Evolutionary conservation across 2,329 filamentous ascomycete genomes (phyloP), one percentile per base, ranked within the genome.

Genomic region (Fusarium haematococcum): DNA sequence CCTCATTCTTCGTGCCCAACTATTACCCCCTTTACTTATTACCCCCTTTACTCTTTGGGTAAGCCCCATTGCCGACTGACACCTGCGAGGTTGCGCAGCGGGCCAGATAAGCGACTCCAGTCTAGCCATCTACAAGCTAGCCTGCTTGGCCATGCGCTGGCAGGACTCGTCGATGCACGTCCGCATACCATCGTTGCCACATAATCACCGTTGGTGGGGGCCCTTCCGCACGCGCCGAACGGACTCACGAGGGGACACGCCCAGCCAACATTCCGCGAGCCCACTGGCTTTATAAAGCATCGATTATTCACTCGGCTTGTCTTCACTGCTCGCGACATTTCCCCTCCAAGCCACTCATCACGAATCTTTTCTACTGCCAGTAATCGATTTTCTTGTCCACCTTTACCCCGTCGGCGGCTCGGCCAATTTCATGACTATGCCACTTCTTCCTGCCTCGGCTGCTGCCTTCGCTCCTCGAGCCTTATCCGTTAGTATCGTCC

Each of bases 391-490:
- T 5, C 18, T 39, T 10, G 37, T 39, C 37, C 37, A 39, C 37
- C 37, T 39, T 39, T 18, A 8, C 2, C 18, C 37, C 37, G 37
- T 39, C 37, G 8, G 16, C 18, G 18, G 37, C 37, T 39, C 7
- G 16, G 37, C 5, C 7, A n/a, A 39, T 39, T 39, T 39, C 82
- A 98, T 98, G 97, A 95, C 95, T 83, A 93, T 95, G 81, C 93
- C 97, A 88, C 89, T 98, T 83, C 88, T 99, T 79, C 97, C 97
- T 78, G 96, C 96, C 73, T 98, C 97, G 80, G 97, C 97, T 77
- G 95, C 95, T 72, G 96, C 97, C 80, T 99, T 98, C 87, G 96
- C 96, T 79, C 96, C 96, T 78, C 91, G 97, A 80, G 90, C 91
- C 69, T 94, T 95, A 57, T 95, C 94, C 30, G 96, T 97, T 83